Evolutionary conservation across 2,329 filamentous ascomycete species (phyloP).

Genomic region (Penicillium sp.): DNA sequence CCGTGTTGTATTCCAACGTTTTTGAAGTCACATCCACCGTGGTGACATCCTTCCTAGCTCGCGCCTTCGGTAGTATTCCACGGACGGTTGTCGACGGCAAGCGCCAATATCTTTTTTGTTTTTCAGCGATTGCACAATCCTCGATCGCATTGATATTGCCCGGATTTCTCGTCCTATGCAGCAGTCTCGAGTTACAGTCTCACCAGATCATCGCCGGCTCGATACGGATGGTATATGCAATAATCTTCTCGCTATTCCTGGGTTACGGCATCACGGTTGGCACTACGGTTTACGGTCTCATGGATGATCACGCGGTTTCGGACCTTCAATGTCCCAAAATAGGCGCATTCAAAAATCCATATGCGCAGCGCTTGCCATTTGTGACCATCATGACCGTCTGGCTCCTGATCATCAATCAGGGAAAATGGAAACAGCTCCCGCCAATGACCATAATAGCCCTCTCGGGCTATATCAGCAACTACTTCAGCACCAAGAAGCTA

Average conservation of each 20-base stretch:
- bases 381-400: conserved; percentile 73
- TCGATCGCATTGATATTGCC: conserved; percentile 72
- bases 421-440: conserved; percentile 75
- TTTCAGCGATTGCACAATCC: conserved; percentile 69
- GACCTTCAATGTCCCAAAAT: conserved; percentile 48
- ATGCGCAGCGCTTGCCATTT: conserved; percentile 65
- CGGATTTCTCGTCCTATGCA: conserved; percentile 64
- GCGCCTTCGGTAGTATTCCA: conserved; percentile 67
- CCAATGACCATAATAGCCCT: conserved; percentile 75
- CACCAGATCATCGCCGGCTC: conserved; percentile 69
- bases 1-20: conserved; percentile 66
- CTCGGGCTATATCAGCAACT: conserved; percentile 68
- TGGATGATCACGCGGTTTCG: conserved; percentile 58
- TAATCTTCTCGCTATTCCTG: conserved; percentile 71
- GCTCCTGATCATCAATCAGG: conserved; percentile 77
- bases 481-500: conserved; percentile 55
- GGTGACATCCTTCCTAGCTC: conserved; percentile 67
- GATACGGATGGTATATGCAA: conserved; percentile 48
- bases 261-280: conserved; percentile 72
- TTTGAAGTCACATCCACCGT: conserved; percentile 67
- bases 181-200: conserved; percentile 67
- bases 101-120: conserved; percentile 62
- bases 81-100: conserved; percentile 37
- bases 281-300: conserved; percentile 62
- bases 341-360: conserved; percentile 39